Evolutionary conservation across 306 rosid genomes (phyloP).

Genomic region (Lupinus albus): DNA sequence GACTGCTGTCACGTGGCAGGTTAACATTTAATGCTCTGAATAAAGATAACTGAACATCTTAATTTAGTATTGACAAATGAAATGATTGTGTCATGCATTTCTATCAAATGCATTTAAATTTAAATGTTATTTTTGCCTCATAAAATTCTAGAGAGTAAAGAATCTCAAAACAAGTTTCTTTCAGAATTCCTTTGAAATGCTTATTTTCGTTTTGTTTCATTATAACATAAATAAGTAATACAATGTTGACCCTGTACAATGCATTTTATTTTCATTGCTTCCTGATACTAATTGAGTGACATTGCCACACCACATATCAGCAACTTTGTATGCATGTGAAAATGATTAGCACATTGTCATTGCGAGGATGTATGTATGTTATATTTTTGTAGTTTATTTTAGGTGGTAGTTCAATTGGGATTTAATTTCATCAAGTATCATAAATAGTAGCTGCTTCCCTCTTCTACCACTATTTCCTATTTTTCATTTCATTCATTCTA

Average conservation of each 20-base stretch:
- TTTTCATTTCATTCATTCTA: background rate
- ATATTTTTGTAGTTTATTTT: conserved; percentile 1
- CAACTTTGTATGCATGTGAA: background rate
- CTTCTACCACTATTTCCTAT: background rate
- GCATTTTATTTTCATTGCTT: background rate
- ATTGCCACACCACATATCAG: background rate
- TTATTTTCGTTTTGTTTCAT: background rate
- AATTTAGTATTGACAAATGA: background rate
- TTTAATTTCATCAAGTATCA: background rate
- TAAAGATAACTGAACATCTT: conserved; percentile 24
- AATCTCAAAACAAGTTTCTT: background rate
- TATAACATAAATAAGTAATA: background rate
- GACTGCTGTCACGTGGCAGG: background rate
- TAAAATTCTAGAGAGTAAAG: background rate
- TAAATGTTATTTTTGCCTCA: background rate
- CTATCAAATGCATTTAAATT: conserved; percentile 19
- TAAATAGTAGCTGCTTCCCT: background rate
- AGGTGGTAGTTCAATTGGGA: background rate
- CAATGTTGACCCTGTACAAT: background rate
- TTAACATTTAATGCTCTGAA: conserved; percentile 26
- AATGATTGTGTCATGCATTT: conserved; percentile 17
- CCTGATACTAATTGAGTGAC: background rate
- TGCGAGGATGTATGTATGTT: background rate
- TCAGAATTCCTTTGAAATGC: background rate
- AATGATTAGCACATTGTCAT: conserved; percentile 6